These are phyloP conservation scores for Dimargaris cristalligena DNA, from an alignment of 192 early-diverging fungal genomes.

Conservation along the genomic window DNA sequence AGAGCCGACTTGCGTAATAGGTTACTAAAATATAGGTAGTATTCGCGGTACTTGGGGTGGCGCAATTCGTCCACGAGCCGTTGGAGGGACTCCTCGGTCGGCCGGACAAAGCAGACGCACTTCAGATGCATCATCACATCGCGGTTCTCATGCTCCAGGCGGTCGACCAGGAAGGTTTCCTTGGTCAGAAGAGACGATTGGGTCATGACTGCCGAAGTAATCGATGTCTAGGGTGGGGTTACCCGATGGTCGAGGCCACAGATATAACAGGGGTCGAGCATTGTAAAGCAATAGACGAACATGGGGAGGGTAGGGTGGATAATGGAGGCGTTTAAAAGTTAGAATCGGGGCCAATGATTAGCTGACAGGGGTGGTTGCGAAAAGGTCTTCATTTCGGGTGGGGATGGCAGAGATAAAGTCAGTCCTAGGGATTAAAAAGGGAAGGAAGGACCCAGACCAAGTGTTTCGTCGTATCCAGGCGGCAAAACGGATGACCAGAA, in stretches of 20 bases:
- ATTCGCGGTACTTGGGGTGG: slow-evolving; percentile 87
- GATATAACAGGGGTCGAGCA: no score
- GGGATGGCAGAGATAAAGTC: no score
- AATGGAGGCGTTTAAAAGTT: no score
- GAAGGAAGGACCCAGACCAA: no score
- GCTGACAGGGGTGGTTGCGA: no score
- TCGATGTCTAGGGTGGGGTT: slow-evolving; percentile 51
- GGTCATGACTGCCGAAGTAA: slow-evolving; percentile 83
- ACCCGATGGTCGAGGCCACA: background rate
- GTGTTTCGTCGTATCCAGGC: no score
- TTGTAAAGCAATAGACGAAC: no score
- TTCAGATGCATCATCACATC: slow-evolving; percentile 93
- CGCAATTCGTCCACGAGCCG: slow-evolving; percentile 76
- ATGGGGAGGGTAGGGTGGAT: no score
- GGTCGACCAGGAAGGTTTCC: slow-evolving; percentile 88
- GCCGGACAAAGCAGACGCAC: slow-evolving; percentile 83
- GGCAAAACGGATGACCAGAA: no score
- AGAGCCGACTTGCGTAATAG: slow-evolving; percentile 79
- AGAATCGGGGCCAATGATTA: no score
- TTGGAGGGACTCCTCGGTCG: slow-evolving; percentile 70
- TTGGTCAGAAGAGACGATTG: slow-evolving; percentile 83
- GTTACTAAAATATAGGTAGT: slow-evolving; percentile 94
- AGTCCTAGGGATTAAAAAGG: no score
- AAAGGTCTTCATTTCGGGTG: no score
- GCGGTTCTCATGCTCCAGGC: slow-evolving; percentile 64